phyloP scores from a whole-genome alignment of 371 early-diverging fungal genomes.

The Syncephalastrum monosporum region DNA sequence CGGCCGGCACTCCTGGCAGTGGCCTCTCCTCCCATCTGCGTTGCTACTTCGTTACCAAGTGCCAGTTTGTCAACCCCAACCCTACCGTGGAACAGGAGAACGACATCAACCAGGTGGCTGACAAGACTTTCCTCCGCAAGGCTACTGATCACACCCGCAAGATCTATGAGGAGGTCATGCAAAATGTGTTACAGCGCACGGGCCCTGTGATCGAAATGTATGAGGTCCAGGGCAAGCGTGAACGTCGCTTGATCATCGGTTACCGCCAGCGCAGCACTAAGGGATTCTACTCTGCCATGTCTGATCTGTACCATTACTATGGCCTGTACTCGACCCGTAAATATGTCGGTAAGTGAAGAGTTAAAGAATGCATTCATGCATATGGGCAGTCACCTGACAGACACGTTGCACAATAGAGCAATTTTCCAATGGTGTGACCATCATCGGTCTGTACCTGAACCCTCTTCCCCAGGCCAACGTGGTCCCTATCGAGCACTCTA shows the following conservation, averaged over 20 bases:
- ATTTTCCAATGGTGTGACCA: slow-evolving; percentile 97
- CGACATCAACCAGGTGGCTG: slow-evolving; percentile 87
- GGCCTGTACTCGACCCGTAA: slow-evolving; percentile 93
- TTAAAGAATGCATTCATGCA: not conserved
- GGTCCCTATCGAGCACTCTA: slow-evolving; percentile 87
- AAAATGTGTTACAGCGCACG: slow-evolving; percentile 78
- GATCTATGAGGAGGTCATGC: slow-evolving; percentile 85
- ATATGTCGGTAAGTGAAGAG: slow-evolving; percentile 75
- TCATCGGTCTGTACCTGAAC: slow-evolving; percentile 90
- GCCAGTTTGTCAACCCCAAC: slow-evolving; percentile 83
- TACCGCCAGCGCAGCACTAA: slow-evolving; percentile 88
- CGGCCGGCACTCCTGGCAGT: slow-evolving; percentile 85
- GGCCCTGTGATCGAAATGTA: slow-evolving; percentile 96
- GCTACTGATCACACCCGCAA: slow-evolving; percentile 91
- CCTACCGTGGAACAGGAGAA: slow-evolving; percentile 77
- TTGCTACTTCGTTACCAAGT: slow-evolving; percentile 92
- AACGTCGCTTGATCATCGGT: slow-evolving; percentile 92
- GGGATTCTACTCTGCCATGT: slow-evolving; percentile 92
- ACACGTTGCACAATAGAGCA: slow-evolving; percentile 66
- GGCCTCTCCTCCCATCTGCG: slow-evolving; percentile 86
- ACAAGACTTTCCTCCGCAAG: slow-evolving; percentile 91
- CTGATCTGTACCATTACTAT: slow-evolving; percentile 98
- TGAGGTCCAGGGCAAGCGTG: slow-evolving; percentile 82
- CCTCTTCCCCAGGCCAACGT: slow-evolving; percentile 76
- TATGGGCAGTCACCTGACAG: not conserved